A percentile compares a stretch with the other conserved stretches of the same genome.
Evolutionary conservation across 2,329 filamentous ascomycete genomes (phyloP).

Genomic region (Sporothrix euskadiensis): DNA sequence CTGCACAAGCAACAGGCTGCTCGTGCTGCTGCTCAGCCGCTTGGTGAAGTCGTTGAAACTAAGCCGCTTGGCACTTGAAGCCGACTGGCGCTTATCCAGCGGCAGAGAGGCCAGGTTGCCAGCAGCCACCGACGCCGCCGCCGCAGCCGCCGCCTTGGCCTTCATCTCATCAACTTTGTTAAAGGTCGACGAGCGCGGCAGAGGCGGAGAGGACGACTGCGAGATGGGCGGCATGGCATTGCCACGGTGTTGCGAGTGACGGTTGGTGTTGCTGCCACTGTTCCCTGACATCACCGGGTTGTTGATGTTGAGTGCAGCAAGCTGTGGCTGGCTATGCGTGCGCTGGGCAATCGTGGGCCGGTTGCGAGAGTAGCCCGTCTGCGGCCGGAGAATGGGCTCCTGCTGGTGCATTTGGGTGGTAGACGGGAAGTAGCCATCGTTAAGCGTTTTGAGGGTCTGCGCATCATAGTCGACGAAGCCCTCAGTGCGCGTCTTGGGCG

Average conservation of each 20-base stretch:
- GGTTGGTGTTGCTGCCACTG: slow-evolving; percentile 25
- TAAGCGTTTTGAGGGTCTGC: slow-evolving; percentile 39
- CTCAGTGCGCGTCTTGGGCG: slow-evolving; percentile 32
- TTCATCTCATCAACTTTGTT: slow-evolving; percentile 19
- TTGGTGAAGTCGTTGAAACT: slow-evolving; percentile 64
- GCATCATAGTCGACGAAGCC: slow-evolving; percentile 39
- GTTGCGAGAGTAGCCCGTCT: slow-evolving; percentile 54
- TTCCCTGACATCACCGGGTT: slow-evolving; percentile 30
- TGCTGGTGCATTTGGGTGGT: slow-evolving; percentile 20
- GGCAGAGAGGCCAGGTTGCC: slow-evolving; percentile 15
- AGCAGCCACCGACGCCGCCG: slow-evolving; percentile 19
- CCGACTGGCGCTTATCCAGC: slow-evolving; percentile 52
- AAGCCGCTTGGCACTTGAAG: slow-evolving; percentile 57
- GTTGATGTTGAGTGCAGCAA: slow-evolving; percentile 46
- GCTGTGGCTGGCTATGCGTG: slow-evolving; percentile 52
- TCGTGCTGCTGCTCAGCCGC: slow-evolving; percentile 61
- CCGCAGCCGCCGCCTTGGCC: background rate
- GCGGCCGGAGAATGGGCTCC: slow-evolving; percentile 43
- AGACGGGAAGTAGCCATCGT: slow-evolving; percentile 37
- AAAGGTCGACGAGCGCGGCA: slow-evolving; percentile 30
- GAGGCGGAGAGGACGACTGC: slow-evolving; percentile 31
- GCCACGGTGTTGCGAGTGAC: slow-evolving; percentile 31
- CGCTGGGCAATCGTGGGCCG: slow-evolving; percentile 49
- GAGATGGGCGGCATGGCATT: slow-evolving; percentile 38
- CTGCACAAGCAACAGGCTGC: slow-evolving; percentile 59